Conservation (phyloP, 768 basidiomycete species). For the Cyathus striatus region DNA sequence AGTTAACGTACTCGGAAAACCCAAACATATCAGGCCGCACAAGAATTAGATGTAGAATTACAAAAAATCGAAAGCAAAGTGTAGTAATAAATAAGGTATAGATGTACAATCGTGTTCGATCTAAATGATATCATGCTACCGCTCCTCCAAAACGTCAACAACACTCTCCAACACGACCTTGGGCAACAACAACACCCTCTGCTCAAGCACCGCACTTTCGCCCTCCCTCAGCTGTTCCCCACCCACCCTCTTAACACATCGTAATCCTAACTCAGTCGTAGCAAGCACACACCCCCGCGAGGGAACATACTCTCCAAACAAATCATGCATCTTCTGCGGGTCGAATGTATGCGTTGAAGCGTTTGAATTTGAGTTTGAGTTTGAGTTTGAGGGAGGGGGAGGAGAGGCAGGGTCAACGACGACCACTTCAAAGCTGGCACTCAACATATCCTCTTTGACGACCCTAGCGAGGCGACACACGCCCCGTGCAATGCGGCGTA, state of each 20-base stretch:
- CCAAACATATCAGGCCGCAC: no score
- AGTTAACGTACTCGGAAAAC: no score
- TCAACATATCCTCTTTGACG: slow-evolving; percentile 71
- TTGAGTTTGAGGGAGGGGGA: no score
- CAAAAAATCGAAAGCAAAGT: no score
- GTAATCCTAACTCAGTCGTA: slow-evolving; percentile 68
- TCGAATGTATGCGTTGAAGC: no score
- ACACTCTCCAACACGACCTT: slow-evolving; percentile 78
- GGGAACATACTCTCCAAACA: slow-evolving; percentile 54
- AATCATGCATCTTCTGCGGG: slow-evolving; percentile 48
- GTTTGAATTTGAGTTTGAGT: no score
- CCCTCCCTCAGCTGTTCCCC: slow-evolving; percentile 16
- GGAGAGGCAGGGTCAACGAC: slow-evolving; percentile 48
- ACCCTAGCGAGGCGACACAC: slow-evolving; percentile 61
- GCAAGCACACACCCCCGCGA: slow-evolving; percentile 52
- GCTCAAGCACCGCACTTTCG: slow-evolving; percentile 44
- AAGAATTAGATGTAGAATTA: no score
- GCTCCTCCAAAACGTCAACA: slow-evolving; percentile 32
- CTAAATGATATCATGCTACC: not conserved
- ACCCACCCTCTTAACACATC: slow-evolving; percentile 52
- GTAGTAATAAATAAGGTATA: no score
- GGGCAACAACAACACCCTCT: slow-evolving; percentile 59
- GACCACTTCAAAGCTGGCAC: slow-evolving; percentile 69
- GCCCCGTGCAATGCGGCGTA: slow-evolving; percentile 60
- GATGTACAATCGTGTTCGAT: no score